Base-by-base conservation (phyloP, 164 flowering plant species). In the Magnolia kwangsiensis region DNA sequence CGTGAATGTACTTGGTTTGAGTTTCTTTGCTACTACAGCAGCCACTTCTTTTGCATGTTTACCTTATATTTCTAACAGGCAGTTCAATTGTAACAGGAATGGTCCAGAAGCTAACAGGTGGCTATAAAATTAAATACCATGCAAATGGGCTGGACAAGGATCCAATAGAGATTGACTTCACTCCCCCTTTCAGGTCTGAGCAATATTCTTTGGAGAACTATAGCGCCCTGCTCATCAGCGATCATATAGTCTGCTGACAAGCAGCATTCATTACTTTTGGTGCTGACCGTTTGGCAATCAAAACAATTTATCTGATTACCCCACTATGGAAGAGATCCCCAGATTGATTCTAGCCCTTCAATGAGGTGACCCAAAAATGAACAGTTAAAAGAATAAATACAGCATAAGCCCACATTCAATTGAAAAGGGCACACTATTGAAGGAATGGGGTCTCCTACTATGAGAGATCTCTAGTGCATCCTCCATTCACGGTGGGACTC, bases 131-230 rank as follows among this genome's bases (percentile, higher is more conserved):
- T 16, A 88, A 90, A 77, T 91, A 88, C 79, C 99, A 91, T 79
- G 85, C 97, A 50, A 88, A 92, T 89, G 99, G 98, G 18, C 76
- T 84, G 67, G 91, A 91, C 59, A 83, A 88, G 67, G 97, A 92
- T 31, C 97, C 99, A 4, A 90, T 96, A 74, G 98, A 92, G 83
- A 96, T 96, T 75, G 99, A 96, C 77, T 94, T 96, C 76, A 92
- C 99, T 74, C 99, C 99, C 6, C 99, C 99, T 68, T 96, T 96
- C 89, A 94, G 98, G 99, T 96, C 3, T 50, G 71, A 70, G 23
- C 2, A 19, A 59, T n/a, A 73, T 29, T 72, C 45, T 37, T 4
- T 37, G 45, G 6, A 5, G 10, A 55, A 11, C 61, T 3, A 16
- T 55, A 16, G 13, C 3, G 13, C 13, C 61, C 61, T 55, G 61